Evolutionary conservation across 768 basidiomycete genomes (phyloP), one percentile per base, ranked within the genome.

Genomic region (Sutorius australiensis): DNA sequence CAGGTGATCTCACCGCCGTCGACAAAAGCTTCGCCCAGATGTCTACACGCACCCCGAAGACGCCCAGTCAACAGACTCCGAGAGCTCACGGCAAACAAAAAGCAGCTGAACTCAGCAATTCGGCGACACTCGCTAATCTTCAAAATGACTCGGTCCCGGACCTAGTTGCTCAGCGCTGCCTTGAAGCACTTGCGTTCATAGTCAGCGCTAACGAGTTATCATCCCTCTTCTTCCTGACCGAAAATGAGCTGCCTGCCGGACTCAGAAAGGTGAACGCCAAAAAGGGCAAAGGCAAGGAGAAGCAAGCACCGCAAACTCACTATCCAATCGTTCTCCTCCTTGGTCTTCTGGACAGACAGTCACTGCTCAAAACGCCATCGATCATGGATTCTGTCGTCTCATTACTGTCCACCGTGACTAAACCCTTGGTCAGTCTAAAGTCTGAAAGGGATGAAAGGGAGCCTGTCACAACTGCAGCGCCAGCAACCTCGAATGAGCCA

Each of bases 251-350:
- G 32, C 86, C 89, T 6, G 78, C 77, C n/a, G 87, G 88, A 41
- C 77, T 95, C 14, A 83, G 84, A 57, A 81, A 84, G 59, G 69
- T 76, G 12, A 71, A 78, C 7, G 80, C 81, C 17, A 91, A 88
- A 71, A 97, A 97, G 70, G 94, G 93, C 9, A 98, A 97, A 71
- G 95, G 92, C 19, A 98, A 97, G 69, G 95, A 98, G 66, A 92
- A 89, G 63, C 87, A 86, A 60, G 73, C 75, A 3, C 76, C 87
- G 0, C 88, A 89, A 62, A 86, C 86, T 0, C 88, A 95, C 60
- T 97, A 88, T 67, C 95, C 95, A 6, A 85, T 99, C 50, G 92
- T 95, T 47, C 78, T 95, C 7, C 75, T 99, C 5, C 80, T 99
- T 24, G 82, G 89, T 30, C 78, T 99, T 12, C 78, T 99, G 47